Evolutionary conservation across 1,284 basidiomycete genomes (phyloP).

Genomic region (Macrocystidia cucumis): DNA sequence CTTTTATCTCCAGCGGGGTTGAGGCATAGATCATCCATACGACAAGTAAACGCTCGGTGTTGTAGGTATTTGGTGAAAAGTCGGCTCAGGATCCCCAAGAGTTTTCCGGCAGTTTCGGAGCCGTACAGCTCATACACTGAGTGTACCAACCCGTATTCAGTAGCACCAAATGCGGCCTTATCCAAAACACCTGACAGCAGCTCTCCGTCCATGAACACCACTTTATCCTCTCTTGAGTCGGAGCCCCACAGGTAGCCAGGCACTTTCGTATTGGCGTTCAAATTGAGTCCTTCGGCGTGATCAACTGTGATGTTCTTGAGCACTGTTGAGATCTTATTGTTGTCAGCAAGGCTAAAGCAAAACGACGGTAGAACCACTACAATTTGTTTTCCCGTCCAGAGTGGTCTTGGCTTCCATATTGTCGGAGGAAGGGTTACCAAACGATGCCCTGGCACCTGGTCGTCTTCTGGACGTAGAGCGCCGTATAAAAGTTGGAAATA

Average conservation of each 20-base stretch:
- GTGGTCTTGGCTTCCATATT: constrained; percentile 83
- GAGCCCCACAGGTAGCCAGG: constrained; percentile 80
- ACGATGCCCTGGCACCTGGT: constrained; percentile 57
- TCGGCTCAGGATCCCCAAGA: constrained; percentile 90
- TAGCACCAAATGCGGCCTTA: constrained; percentile 96
- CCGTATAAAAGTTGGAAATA: constrained; percentile 98
- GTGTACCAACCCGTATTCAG: constrained; percentile 94
- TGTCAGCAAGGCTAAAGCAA: constrained; percentile 5
- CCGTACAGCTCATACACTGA: constrained; percentile 99
- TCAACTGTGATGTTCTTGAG: constrained; percentile 87
- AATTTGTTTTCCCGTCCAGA: constrained; percentile 99
- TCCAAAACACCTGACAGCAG: constrained; percentile 91
- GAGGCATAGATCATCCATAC: constrained; percentile 96
- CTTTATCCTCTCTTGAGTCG: constrained; percentile 77
- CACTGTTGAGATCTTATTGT: constrained; percentile 79
- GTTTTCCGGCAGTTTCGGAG: constrained; percentile 80
- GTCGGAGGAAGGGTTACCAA: constrained; percentile 86
- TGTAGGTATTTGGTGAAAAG: constrained; percentile 97
- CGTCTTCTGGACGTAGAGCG: constrained; percentile 85
- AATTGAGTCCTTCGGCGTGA: constrained; percentile 78
- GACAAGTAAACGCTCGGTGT: constrained; percentile 95
- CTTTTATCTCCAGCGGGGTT: constrained; percentile 76
- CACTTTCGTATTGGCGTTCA: constrained; percentile 85
- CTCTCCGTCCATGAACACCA: constrained; percentile 91
- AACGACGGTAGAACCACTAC: constrained; percentile 58